Evolutionary conservation across 140 eudicot species (phyloP), one percentile per base, ranked within the genome.

Genomic region (Anethum foeniculum): DNA sequence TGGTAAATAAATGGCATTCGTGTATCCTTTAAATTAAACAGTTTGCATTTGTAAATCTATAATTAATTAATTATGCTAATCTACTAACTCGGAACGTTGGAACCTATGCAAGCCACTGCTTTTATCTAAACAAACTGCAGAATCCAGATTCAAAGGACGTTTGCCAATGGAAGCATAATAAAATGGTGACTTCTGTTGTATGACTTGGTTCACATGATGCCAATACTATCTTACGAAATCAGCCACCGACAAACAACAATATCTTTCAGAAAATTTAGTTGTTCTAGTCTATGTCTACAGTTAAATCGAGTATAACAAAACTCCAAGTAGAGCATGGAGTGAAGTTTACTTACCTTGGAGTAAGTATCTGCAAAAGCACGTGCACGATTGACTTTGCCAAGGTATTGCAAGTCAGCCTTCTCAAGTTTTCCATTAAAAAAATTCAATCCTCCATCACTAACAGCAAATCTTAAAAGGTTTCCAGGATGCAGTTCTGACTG

Each of bases 281-380:
- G 14, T n/a, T 36, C 18, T 51, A 7, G 5, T 28, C 18, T 27
- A 1, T 27, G 80, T 27, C 32, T 11, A 75, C 14, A 23, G 54
- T 81, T 38, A 27, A 72, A 51, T 51, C 12, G 19, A 81, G n/a
- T 72, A 47, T 23, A 3, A 27, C 38, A n/a, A 23, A 51, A 81
- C 64, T 21, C 60, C 4, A 19, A 10, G 46, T 41, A 58, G 75
- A 32, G 81, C 19, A 46, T n/a, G 5, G 64, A 65, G 23, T 68
- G n/a, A 4, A 71, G 15, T 44, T 23, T 39, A 75, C 83, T 77
- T 80, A 94, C 97, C 97, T 94, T 94, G 56, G 98, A 94, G 86
- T 90, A 94, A 87, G 97, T 94, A 89, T 94, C 98, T 8, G 98
- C 94, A 87, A 94, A 92, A 71, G 96, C 90, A n/a, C 97, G 97